phyloP scores from a whole-genome alignment of 257 asterid species.

The Apocynum venetum region DNA sequence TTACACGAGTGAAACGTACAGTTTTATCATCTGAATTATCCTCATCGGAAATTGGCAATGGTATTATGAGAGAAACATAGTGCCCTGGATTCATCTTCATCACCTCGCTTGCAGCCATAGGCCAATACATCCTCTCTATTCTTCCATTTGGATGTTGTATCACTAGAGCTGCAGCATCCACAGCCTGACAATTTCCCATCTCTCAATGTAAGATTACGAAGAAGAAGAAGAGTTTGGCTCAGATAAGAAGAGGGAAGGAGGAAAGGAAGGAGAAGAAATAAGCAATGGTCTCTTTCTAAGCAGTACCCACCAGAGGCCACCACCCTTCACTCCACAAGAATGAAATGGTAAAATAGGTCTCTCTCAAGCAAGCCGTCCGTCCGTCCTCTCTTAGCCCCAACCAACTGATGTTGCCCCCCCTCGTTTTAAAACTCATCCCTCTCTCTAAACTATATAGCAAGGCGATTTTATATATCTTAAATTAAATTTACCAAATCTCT shows the following conservation, averaged over 20 bases:
- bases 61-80: conserved; percentile 78
- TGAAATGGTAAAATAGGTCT: conserved; percentile 27
- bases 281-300: conserved; percentile 41
- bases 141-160: conserved; percentile 81
- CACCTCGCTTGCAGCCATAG: conserved; percentile 62
- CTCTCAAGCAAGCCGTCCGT: conserved; percentile 31
- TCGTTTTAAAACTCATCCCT: too few species aligned
- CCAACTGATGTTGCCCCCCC: conserved; percentile 6
- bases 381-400: conserved; percentile 15
- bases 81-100: conserved; percentile 87
- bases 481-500: neutral
- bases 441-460: neutral
- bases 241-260: conserved; percentile 24
- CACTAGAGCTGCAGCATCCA: conserved; percentile 88
- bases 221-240: conserved; percentile 7
- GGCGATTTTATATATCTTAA: neutral
- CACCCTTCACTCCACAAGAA: neutral
- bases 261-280: conserved; percentile 18
- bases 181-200: conserved; percentile 93
- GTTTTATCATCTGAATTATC: conserved; percentile 29
- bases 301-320: conserved; percentile 23
- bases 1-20: conserved; percentile 59
- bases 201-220: conserved; percentile 5
- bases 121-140: conserved; percentile 74
- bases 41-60: conserved; percentile 26